phyloP scores from a whole-genome alignment of 2,329 filamentous ascomycete genomes.

The Alternaria brassicae region DNA sequence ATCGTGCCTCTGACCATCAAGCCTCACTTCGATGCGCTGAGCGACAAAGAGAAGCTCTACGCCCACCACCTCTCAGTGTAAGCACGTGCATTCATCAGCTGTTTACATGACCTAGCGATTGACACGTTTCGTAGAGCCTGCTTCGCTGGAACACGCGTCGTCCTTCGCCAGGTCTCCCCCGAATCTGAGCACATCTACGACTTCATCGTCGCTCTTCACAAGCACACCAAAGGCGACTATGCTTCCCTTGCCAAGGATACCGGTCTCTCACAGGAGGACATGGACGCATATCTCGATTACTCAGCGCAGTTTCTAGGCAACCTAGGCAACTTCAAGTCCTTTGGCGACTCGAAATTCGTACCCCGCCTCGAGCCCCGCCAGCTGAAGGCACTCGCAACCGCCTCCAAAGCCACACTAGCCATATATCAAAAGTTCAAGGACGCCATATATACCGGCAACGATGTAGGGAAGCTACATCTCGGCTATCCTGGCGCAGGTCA shows the following conservation, averaged over 20 bases:
- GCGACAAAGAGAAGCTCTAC: slow-evolving; percentile 82
- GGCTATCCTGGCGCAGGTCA: slow-evolving; percentile 59
- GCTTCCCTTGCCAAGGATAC: slow-evolving; percentile 53
- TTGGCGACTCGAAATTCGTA: slow-evolving; percentile 60
- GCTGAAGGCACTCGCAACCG: slow-evolving; percentile 55
- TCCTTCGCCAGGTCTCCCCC: slow-evolving; percentile 60
- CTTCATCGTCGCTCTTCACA: slow-evolving; percentile 61
- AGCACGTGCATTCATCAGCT: not conserved
- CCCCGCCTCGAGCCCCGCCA: slow-evolving; percentile 55
- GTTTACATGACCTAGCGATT: not conserved
- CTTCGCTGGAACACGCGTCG: slow-evolving; percentile 59
- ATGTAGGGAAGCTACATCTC: slow-evolving; percentile 55
- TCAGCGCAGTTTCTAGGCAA: slow-evolving; percentile 61
- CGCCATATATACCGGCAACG: slow-evolving; percentile 54
- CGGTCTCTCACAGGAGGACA: slow-evolving; percentile 49
- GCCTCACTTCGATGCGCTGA: slow-evolving; percentile 84
- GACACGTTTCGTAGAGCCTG: slow-evolving; percentile 47
- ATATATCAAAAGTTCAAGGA: slow-evolving; percentile 55
- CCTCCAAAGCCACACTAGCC: slow-evolving; percentile 49
- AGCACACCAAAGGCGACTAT: slow-evolving; percentile 59
- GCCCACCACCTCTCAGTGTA: slow-evolving; percentile 69
- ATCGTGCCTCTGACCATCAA: slow-evolving; percentile 89
- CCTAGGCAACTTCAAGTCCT: slow-evolving; percentile 61
- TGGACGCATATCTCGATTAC: slow-evolving; percentile 50
- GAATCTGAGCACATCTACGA: slow-evolving; percentile 63